A percentile compares a stretch with the other conserved stretches of the same genome.
These are phyloP conservation scores for Diutina pseudorugosa DNA, from an alignment of 1,139 yeast species.

Conservation along the genomic window DNA sequence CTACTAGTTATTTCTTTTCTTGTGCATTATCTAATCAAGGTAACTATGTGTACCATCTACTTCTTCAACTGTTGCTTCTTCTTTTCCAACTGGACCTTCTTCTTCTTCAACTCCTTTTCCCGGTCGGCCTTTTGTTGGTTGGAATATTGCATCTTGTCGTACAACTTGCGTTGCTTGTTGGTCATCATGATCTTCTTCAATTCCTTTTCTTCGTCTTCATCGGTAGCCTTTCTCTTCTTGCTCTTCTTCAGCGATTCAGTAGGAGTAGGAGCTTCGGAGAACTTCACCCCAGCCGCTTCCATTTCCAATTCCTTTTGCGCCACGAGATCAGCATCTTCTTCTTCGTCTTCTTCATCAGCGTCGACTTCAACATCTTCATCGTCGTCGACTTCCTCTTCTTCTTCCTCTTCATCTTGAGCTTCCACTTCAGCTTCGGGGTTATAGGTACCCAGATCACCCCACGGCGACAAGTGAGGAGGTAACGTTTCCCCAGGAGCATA, in stretches of 20 bases:
- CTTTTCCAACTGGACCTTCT: constrained; percentile 68
- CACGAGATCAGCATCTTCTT: constrained; percentile 46
- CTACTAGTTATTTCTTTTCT: too few species aligned
- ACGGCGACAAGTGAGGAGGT: constrained; percentile 96
- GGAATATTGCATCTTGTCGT: constrained; percentile 92
- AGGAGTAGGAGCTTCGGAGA: constrained; percentile 36
- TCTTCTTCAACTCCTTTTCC: constrained; percentile 60
- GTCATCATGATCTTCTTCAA: constrained; percentile 94
- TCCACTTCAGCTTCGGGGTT: constrained; percentile 54
- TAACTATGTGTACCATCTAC: constrained; percentile 8
- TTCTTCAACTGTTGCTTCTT: constrained; percentile 33
- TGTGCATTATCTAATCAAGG: too few species aligned
- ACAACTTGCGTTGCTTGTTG: constrained; percentile 87
- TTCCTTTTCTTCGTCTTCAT: constrained; percentile 71
- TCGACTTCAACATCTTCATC: constrained; percentile 27
- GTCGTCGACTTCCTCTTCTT: constrained; percentile 17
- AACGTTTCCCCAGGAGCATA: constrained; percentile 92
- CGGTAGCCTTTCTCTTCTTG: constrained; percentile 18
- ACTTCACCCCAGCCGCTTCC: constrained; percentile 81
- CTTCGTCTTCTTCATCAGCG: constrained; percentile 30
- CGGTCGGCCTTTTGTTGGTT: constrained; percentile 75
- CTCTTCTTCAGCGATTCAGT: constrained; percentile 17
- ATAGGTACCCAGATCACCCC: constrained; percentile 94
- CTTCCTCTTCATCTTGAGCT: constrained; percentile 14
- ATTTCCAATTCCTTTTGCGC: constrained; percentile 80